Base-by-base conservation (phyloP, 352 stramenopile species). In the Phytopythium mirpurense region DNA sequence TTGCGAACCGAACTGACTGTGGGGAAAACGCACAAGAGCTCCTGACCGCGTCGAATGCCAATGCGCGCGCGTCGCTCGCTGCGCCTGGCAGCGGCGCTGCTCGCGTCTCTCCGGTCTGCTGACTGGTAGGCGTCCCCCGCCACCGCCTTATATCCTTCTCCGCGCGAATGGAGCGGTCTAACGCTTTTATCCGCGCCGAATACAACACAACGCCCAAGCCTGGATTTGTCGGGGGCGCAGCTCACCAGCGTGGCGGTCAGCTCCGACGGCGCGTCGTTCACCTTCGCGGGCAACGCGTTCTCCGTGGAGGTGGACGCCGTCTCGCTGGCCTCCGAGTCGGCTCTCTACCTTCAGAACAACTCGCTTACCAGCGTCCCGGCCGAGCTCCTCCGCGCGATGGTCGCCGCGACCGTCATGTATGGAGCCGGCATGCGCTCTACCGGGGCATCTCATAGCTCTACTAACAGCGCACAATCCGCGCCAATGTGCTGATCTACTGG, bases 311-410 rank as follows among this genome's bases (percentile, higher is more conserved):
- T 70, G 10, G 61, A 67, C 12, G 45, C 62, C 14, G 31, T 32
- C 0, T 44, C 72, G 12, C 31, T 88, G 2, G 52, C 56, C 8
- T 48, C 55, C 45, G 64, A 78, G 54, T 63, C 61, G 18, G 60
- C 34, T 35, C 19, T 86, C 10, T 53, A 70, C 16, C 54, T 89
- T 51, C 77, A 76, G 49, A 68, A 78, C 52, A 89, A 89, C 36
- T 61, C 60, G 26, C 60, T 88, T 7, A 47, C 24, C 7, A 61
- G 60, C 27, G 60, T 87, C 32, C 71, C 75, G 5, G 64, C 54
- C 12, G 44, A 60, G 27, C 59, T 89, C 15, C 76, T 89, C 51
- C 68, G 67, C 45, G 59, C 69, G 16, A 67, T 76, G 29, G 48
- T 47, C 24, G 81, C 57, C 51, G 62, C 66, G 53, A 68, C 57